phyloP scores from a whole-genome alignment of 768 basidiomycete genomes.

The Rhizopogon rudus region DNA sequence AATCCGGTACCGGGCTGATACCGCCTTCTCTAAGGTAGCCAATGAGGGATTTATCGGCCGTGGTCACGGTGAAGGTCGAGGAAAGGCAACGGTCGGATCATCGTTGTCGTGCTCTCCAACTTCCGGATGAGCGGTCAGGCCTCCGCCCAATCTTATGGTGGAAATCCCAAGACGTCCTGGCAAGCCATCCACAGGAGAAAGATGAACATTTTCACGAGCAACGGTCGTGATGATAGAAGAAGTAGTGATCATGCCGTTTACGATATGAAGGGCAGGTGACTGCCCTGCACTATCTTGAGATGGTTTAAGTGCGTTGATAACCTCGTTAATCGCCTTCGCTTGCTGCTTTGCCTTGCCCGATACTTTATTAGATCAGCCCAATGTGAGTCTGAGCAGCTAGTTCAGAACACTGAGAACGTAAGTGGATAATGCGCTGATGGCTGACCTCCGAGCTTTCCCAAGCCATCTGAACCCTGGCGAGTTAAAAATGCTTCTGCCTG shows the following conservation, averaged over 20 bases:
- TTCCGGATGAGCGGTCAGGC: slow-evolving; percentile 63
- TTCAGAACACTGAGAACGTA: slow-evolving; percentile 15
- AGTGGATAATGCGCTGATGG: slow-evolving; percentile 7
- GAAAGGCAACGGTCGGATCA: slow-evolving; percentile 20
- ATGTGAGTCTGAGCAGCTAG: slow-evolving; percentile 58
- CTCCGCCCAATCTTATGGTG: slow-evolving; percentile 54
- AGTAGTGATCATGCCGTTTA: slow-evolving; percentile 70
- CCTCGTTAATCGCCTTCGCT: slow-evolving; percentile 71
- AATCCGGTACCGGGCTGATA: slow-evolving; percentile 67
- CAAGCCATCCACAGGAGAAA: slow-evolving; percentile 43
- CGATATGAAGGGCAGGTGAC: slow-evolving; percentile 61
- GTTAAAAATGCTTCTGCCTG: slow-evolving; percentile 83
- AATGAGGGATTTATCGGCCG: slow-evolving; percentile 79
- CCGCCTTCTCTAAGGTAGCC: slow-evolving; percentile 88
- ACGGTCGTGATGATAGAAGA: slow-evolving; percentile 74
- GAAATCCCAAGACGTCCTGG: slow-evolving; percentile 56
- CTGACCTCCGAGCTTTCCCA: slow-evolving; percentile 86
- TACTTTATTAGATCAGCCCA: slow-evolving; percentile 90
- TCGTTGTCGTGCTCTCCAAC: slow-evolving; percentile 54
- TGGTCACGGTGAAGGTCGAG: slow-evolving; percentile 3
- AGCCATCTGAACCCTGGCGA: slow-evolving; percentile 84
- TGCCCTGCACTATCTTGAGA: slow-evolving; percentile 38
- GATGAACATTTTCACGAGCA: slow-evolving; percentile 60
- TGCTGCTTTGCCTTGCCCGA: slow-evolving; percentile 62
- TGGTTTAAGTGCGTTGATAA: slow-evolving; percentile 64